Conservation (phyloP, 805 yeast genomes). For the Saturnispora halmiae region DNA sequence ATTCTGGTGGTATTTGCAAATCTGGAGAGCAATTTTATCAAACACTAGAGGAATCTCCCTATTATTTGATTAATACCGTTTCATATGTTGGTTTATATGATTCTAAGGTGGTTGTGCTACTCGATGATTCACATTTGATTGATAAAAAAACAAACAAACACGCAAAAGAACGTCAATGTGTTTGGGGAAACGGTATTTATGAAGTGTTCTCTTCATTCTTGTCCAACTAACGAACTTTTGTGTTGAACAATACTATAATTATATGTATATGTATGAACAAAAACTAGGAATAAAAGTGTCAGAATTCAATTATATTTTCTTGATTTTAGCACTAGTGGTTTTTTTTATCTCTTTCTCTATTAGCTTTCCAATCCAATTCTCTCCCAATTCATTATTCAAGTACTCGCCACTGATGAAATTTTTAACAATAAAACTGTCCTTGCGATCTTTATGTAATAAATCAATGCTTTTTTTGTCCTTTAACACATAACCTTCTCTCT, state of each 20-base stretch:
- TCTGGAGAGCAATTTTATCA: background rate
- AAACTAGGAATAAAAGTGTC: too few relatives aligned
- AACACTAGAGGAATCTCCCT: background rate
- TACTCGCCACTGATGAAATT: conserved; percentile 9
- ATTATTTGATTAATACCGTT: conserved; percentile 4
- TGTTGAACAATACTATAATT: too few relatives aligned
- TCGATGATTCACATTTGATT: conserved; percentile 11
- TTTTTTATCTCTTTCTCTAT: conserved; percentile 3
- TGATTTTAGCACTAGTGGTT: too few relatives aligned
- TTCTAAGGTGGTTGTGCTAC: conserved; percentile 7
- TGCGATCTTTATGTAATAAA: background rate
- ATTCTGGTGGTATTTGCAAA: background rate
- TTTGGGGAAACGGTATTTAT: conserved; percentile 12
- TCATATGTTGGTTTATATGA: conserved; percentile 7
- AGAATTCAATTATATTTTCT: too few relatives aligned
- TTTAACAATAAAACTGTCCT: conserved; percentile 4
- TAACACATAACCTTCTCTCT: conserved; percentile 19
- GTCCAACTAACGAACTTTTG: background rate
- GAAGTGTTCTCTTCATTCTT: conserved; percentile 11
- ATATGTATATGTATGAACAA: too few relatives aligned
- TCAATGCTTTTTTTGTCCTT: conserved; percentile 13
- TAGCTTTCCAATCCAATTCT: conserved; percentile 1
- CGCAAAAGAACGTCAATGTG: conserved; percentile 2
- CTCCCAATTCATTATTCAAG: background rate
- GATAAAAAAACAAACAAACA: conserved; percentile 8